A percentile compares a stretch with the other conserved stretches of the same genome.
Evolutionary conservation across 768 basidiomycete genomes (phyloP).

Genomic region (Trametes sanguinea): DNA sequence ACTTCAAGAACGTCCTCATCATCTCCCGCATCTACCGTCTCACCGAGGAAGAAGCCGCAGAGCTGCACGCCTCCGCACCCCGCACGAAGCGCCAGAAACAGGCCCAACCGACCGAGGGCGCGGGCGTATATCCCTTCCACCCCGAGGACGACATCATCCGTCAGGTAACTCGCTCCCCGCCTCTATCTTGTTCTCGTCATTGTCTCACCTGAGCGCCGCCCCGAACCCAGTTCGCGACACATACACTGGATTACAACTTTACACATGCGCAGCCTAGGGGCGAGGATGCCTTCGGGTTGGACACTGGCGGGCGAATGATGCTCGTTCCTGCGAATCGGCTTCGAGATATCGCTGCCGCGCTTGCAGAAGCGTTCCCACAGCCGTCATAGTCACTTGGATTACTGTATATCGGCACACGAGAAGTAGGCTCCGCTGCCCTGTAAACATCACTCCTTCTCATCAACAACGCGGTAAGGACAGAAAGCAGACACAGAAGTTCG

Average conservation of each 20-base stretch:
- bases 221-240: conserved; percentile 47
- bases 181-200: neutral
- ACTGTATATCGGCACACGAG: too few relatives aligned
- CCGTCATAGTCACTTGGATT: conserved; percentile 20
- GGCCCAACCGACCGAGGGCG: conserved; percentile 33
- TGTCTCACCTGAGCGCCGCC: neutral
- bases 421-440: too few relatives aligned
- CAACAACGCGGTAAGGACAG: too few relatives aligned
- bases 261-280: conserved; percentile 55
- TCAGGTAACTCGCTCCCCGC: conserved; percentile 46
- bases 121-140: conserved; percentile 73
- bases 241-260: conserved; percentile 56
- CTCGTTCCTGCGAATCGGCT: conserved; percentile 52
- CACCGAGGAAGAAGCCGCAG: conserved; percentile 68
- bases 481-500: too few relatives aligned
- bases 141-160: conserved; percentile 81
- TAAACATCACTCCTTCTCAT: too few relatives aligned
- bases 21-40: conserved; percentile 80
- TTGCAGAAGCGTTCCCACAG: conserved; percentile 25
- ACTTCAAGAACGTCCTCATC: conserved; percentile 73
- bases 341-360: conserved; percentile 39
- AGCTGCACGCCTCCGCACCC: conserved; percentile 39
- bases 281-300: conserved; percentile 70
- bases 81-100: conserved; percentile 46
- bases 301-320: conserved; percentile 67